Percentiles rank a stretch among this genome's conserved stretches.
phyloP scores from a whole-genome alignment of 192 early-diverging fungal genomes.

The Kickxella alabastrina region DNA sequence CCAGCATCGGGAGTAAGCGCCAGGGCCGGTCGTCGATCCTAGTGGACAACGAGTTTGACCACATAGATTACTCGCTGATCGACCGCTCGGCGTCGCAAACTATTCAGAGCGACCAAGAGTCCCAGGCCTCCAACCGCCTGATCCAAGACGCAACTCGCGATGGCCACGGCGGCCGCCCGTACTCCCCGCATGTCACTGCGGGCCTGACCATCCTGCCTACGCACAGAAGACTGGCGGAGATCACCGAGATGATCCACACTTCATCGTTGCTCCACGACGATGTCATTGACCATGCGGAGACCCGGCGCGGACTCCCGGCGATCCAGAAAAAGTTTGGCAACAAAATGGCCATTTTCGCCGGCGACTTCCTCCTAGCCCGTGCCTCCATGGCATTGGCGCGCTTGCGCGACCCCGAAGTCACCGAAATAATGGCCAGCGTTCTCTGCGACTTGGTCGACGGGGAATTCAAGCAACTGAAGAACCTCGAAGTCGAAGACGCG shows the following conservation, averaged over 20 bases:
- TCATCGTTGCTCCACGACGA: slow-evolving; percentile 95
- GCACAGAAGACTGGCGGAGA: slow-evolving; percentile 91
- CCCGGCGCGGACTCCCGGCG: slow-evolving; percentile 69
- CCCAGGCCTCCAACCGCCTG: slow-evolving; percentile 23
- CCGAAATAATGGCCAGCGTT: slow-evolving; percentile 87
- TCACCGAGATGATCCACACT: slow-evolving; percentile 98
- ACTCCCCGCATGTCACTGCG: slow-evolving; percentile 19
- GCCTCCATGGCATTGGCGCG: slow-evolving; percentile 89
- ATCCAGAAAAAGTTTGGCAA: slow-evolving; percentile 90
- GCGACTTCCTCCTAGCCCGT: slow-evolving; percentile 90
- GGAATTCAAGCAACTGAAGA: slow-evolving; percentile 95
- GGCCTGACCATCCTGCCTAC: slow-evolving; percentile 68
- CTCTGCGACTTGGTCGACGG: slow-evolving; percentile 95
- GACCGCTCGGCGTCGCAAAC: slow-evolving; percentile 59
- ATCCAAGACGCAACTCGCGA: slow-evolving; percentile 25
- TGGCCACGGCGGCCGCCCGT: slow-evolving; percentile 36
- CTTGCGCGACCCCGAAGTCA: slow-evolving; percentile 85
- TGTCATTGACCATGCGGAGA: slow-evolving; percentile 75
- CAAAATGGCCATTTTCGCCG: slow-evolving; percentile 94
- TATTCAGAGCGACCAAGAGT: slow-evolving; percentile 39
- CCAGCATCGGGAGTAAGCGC: slow-evolving; percentile 62
- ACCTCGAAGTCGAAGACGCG: slow-evolving; percentile 53
- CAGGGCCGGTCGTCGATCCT: slow-evolving; percentile 27
- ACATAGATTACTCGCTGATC: slow-evolving; percentile 52
- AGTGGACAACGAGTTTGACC: slow-evolving; percentile 26